Evolutionary conservation across 2,329 filamentous ascomycete species (phyloP).

Genomic region (Cercospora berteroae): DNA sequence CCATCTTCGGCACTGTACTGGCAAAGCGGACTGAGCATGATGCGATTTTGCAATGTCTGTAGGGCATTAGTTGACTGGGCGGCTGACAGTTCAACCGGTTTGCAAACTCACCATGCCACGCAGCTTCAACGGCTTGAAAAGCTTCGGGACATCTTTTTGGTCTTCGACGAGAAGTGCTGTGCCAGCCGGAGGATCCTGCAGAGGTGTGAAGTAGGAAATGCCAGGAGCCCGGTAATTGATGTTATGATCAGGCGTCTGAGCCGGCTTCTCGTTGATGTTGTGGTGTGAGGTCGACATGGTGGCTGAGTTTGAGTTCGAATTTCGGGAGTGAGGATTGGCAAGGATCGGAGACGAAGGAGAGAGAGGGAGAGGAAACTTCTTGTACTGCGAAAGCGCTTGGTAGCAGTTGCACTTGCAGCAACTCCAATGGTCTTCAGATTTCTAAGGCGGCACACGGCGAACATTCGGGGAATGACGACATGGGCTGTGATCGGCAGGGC

Average conservation of each 20-base stretch:
- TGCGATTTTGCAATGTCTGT: constrained; percentile 43
- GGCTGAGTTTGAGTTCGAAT: not conserved
- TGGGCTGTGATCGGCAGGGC: constrained; percentile 2
- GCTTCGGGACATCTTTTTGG: constrained; percentile 53
- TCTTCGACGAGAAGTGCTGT: constrained; percentile 49
- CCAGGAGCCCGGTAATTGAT: constrained; percentile 46
- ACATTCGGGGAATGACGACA: constrained; percentile 3
- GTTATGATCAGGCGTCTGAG: constrained; percentile 27
- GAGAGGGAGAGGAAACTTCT: not conserved
- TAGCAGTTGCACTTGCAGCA: not conserved
- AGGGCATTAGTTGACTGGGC: too few relatives aligned
- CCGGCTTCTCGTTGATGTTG: constrained; percentile 25
- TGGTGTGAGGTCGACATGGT: constrained; percentile 34
- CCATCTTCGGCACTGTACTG: constrained; percentile 68
- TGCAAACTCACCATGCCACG: constrained; percentile 46
- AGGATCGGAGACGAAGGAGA: not conserved
- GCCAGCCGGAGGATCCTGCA: constrained; percentile 48
- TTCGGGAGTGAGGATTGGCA: not conserved
- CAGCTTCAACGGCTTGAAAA: constrained; percentile 58
- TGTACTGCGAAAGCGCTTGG: not conserved
- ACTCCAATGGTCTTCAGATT: constrained; percentile 5
- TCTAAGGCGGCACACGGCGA: constrained; percentile 9
- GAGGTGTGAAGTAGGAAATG: constrained; percentile 51
- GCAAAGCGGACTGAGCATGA: constrained; percentile 63
- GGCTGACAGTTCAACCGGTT: not conserved